Evolutionary conservation across 306 rosid species (phyloP).

Genomic region (Betula pendula): DNA sequence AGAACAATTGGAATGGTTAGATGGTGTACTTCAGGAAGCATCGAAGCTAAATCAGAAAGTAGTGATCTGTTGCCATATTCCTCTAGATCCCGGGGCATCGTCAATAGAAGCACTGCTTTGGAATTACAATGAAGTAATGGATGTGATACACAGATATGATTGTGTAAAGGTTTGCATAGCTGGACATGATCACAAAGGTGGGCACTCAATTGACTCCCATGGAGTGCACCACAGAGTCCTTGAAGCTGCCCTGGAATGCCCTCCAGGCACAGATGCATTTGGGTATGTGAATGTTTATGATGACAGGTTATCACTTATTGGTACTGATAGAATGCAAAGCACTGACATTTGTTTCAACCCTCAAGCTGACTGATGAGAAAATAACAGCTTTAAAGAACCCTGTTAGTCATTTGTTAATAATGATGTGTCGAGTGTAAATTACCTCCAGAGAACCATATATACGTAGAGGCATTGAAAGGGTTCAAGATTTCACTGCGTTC

Average conservation of each 20-base stretch:
- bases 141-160: conserved; percentile 58
- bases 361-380: conserved; percentile 26
- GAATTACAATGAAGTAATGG: conserved; percentile 83
- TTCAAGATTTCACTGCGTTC: not conserved
- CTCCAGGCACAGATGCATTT: conserved; percentile 70
- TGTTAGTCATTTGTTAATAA: conserved; percentile 11
- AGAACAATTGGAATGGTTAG: conserved; percentile 84
- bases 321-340: conserved; percentile 64
- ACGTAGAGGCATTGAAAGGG: not conserved
- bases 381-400: not conserved
- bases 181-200: conserved; percentile 92
- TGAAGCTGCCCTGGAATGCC: conserved; percentile 94
- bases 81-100: conserved; percentile 70
- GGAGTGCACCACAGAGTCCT: conserved; percentile 86
- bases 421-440: conserved; percentile 9
- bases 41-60: conserved; percentile 67
- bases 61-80: conserved; percentile 76
- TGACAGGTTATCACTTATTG: conserved; percentile 62
- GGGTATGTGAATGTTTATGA: conserved; percentile 70
- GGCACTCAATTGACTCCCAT: conserved; percentile 68
- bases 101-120: conserved; percentile 66
- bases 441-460: not conserved
- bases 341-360: conserved; percentile 58
- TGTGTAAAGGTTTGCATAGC: conserved; percentile 81
- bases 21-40: conserved; percentile 61